Evolutionary conservation across 345 rosid species (phyloP), one percentile per base, ranked within the genome.

Genomic region (Noccaea caerulescens): DNA sequence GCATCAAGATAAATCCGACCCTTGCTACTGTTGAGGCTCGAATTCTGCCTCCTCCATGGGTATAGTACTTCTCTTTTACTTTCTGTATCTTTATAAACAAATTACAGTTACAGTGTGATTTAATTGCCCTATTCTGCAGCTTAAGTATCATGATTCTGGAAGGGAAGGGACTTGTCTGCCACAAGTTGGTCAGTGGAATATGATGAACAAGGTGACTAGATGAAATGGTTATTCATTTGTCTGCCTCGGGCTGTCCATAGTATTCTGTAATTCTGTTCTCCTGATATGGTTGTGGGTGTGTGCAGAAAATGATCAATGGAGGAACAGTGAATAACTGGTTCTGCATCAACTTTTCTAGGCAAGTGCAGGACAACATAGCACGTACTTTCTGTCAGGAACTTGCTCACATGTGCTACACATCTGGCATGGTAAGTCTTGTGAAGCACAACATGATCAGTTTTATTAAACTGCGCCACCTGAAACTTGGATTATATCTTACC

Each of bases 231-330:
- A 47, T 33, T 46, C 46, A n/a, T 39, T 44, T 58, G 11, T 56
- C 49, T 54, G 10, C 39, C 10, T 43, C 10, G 4, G 45, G 30
- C 45, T 63, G 8, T 32, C 9, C 53, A 3, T 53, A 11, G n/a
- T 25, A 52, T 42, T 71, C 34, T 51, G 33, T 7, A 32, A 51
- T 18, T 50, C 8, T 61, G 4, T 71, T 41, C 12, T 53, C 39
- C 43, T 53, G 69, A 50, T 8, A 52, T 43, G 37, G 10, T 30
- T 43, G 18, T 14, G 49, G 25, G 11, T 36, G 25, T 61, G 33
- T 77, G 80, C 84, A 95, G 99, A 95, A 95, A 95, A 92, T 95
- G 99, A 90, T 95, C 41, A 92, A 95, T 78, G 98, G 98, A 8
- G 98, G 98, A 63, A 95, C 87, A 0, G 98, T 95, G 32, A 90